Conservation (phyloP, 2,329 filamentous ascomycete species). For the Fonsecaea pedrosoi region DNA sequence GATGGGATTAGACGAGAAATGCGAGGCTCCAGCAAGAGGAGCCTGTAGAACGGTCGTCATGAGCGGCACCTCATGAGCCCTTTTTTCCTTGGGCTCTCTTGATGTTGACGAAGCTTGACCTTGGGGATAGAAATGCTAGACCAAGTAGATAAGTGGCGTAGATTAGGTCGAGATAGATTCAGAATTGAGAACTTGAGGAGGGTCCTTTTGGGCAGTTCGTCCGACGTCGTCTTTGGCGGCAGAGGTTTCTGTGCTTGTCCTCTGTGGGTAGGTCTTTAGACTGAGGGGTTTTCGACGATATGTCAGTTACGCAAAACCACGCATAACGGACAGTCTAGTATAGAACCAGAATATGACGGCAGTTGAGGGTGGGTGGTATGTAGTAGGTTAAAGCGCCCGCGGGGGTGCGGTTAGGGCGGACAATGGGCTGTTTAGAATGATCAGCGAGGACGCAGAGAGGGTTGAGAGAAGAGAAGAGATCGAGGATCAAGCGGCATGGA, state of each 20-base stretch:
- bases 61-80: conserved; percentile 31
- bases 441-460: conserved; percentile 16
- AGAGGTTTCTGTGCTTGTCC: neutral
- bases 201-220: neutral
- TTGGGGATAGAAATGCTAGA: neutral
- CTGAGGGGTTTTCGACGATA: conserved; percentile 4
- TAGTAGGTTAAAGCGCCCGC: neutral
- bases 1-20: conserved; percentile 44
- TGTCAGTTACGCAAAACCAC: conserved; percentile 11
- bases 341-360: conserved; percentile 13
- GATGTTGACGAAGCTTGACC: neutral
- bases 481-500: conserved; percentile 16
- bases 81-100: conserved; percentile 5
- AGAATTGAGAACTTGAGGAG: conserved; percentile 1
- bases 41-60: conserved; percentile 49
- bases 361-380: conserved; percentile 9
- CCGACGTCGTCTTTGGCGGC: neutral
- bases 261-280: neutral
- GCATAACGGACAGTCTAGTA: neutral
- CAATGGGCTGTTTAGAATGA: conserved; percentile 17
- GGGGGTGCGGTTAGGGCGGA: conserved; percentile 7
- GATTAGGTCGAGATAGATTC: neutral
- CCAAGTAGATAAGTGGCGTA: conserved; percentile 4
- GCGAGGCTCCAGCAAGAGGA: conserved; percentile 44
- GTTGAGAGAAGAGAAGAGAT: conserved; percentile 11